phyloP scores from a whole-genome alignment of 2,329 filamentous ascomycete species.

The Exophiala spinifera region DNA sequence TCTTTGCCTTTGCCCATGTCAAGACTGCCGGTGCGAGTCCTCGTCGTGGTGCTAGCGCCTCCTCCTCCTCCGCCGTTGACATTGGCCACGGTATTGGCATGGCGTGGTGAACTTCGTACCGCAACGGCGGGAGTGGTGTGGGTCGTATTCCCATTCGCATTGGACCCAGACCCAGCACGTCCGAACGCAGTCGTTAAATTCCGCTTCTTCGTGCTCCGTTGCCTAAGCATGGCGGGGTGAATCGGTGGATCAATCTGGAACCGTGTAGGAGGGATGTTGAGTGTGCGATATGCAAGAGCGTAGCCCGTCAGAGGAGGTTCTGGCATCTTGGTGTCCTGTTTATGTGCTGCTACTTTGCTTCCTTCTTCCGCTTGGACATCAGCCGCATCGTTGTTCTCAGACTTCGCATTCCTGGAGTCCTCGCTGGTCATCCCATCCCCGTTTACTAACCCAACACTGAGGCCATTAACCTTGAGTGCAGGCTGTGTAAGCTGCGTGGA shows the following conservation, averaged over 20 bases:
- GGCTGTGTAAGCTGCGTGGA: slow-evolving; percentile 5
- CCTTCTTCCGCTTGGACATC: background rate
- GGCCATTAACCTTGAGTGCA: slow-evolving; percentile 19
- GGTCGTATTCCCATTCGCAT: slow-evolving; percentile 5
- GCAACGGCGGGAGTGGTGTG: slow-evolving; percentile 12
- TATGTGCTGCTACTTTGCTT: background rate
- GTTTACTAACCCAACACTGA: slow-evolving; percentile 7
- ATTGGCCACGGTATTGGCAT: slow-evolving; percentile 9
- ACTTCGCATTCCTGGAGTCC: background rate
- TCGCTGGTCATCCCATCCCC: slow-evolving; percentile 1
- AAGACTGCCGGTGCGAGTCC: slow-evolving; percentile 11
- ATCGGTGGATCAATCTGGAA: slow-evolving; percentile 31
- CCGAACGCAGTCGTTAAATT: slow-evolving; percentile 19
- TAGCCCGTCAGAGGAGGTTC: slow-evolving; percentile 23
- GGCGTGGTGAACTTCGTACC: slow-evolving; percentile 26
- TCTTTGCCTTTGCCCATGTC: slow-evolving; percentile 2
- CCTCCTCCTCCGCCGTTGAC: slow-evolving; percentile 15
- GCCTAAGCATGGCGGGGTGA: slow-evolving; percentile 27
- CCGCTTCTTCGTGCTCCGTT: slow-evolving; percentile 25
- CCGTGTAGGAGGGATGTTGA: slow-evolving; percentile 26
- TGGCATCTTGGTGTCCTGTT: background rate
- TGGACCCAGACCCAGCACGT: background rate
- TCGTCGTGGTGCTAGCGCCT: background rate
- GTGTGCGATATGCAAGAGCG: slow-evolving; percentile 25
- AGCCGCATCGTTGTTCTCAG: background rate